Base-by-base conservation (phyloP, 345 rosid species). In the Salix brachista region DNA sequence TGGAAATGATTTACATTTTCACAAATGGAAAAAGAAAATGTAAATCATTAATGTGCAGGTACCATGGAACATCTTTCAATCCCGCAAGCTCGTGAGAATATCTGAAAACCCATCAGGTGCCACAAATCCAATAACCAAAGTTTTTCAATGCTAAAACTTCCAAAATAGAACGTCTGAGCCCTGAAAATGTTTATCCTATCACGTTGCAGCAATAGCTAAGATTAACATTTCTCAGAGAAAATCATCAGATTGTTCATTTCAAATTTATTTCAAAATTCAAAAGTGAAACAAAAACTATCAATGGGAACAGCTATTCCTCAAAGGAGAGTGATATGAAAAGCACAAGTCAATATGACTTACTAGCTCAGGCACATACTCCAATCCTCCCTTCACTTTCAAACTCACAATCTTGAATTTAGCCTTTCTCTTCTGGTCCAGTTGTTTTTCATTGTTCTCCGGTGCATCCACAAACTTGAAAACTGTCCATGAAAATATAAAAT, bases 361-460 rank as follows among this genome's bases (percentile, higher is more conserved):
- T 74, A 81, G 65, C 72, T 81, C 84, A 39, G 84, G 84, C 21
- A 77, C 78, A 21, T 81, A 81, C 39, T 81, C 84, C 34, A 74
- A 25, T 28, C 78, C 80, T 69, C 62, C 75, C 65, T 81, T 81
- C 73, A 81, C 84, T 52, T 81, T 81, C 78, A 77, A 74, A 52
- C 84, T 81, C 84, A 81, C 78, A 60, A 81, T 81, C 72, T 81
- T 81, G 52, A 81, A 81, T 70, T 81, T 81, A 39, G 37, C 84
- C 74, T 73, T 81, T 67, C 72, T 77, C 72, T 81, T 81, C 65
- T 74, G 80, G 26, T 73, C 84, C 42, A 65, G 11, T 60, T 48
- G 78, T 65, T 77, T 81, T 50, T 77, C 84, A 54, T 69, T 81
- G 56, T 69, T 73, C 71, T 81, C 84, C 1, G 81, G 84, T 19